Evolutionary conservation across 2,329 filamentous ascomycete genomes (phyloP).

Genomic region (Metarhizium humberi): DNA sequence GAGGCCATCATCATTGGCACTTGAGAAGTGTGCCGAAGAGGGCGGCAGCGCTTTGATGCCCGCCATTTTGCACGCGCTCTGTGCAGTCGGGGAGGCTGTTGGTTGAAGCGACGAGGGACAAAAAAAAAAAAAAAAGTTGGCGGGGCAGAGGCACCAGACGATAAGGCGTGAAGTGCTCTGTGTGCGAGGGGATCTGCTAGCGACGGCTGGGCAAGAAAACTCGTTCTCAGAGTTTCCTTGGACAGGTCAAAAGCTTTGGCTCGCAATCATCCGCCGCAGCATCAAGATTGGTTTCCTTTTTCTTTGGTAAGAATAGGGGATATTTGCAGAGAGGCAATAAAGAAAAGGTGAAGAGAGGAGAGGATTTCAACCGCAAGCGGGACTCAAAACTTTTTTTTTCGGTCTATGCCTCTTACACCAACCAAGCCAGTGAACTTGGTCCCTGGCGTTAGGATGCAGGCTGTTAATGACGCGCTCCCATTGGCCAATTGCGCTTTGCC

Average conservation of each 20-base stretch:
- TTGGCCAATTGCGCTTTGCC: neutral
- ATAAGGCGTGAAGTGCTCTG: constrained; percentile 5
- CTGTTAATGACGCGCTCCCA: neutral
- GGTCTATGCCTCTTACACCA: neutral
- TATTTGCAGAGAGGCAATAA: constrained; percentile 6
- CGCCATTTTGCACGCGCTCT: constrained; percentile 17
- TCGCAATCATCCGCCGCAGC: constrained; percentile 27
- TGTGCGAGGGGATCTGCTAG: constrained; percentile 19
- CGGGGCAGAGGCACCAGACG: constrained; percentile 17
- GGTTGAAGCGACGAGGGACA: neutral
- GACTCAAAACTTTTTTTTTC: constrained; percentile 3
- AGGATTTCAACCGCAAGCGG: constrained; percentile 5
- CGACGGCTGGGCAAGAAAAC: constrained; percentile 26
- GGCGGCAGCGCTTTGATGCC: constrained; percentile 34
- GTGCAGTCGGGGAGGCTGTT: neutral
- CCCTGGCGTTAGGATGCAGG: no score
- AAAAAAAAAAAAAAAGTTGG: constrained; percentile 4
- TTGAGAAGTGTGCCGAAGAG: constrained; percentile 50
- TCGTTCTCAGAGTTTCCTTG: constrained; percentile 28
- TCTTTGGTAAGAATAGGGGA: constrained; percentile 1
- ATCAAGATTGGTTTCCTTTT: constrained; percentile 6
- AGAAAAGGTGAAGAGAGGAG: constrained; percentile 10
- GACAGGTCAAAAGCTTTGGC: constrained; percentile 26
- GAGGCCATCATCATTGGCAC: constrained; percentile 46
- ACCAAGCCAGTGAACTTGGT: no score